phyloP scores from a whole-genome alignment of 2,329 filamentous ascomycete species.

The Colletotrichum gloeosporioides region DNA sequence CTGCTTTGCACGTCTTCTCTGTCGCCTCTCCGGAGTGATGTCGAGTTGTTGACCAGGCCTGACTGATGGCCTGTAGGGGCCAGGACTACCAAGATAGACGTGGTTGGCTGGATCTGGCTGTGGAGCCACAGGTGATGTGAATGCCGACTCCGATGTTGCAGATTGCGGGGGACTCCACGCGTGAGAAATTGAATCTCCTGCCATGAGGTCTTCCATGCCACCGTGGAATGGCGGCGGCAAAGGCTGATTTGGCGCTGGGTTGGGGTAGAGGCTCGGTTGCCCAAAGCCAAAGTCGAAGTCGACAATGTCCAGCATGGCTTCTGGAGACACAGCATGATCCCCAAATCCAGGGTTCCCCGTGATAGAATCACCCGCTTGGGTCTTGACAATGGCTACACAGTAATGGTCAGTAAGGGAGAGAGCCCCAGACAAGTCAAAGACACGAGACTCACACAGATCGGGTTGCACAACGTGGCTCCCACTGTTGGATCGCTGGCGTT shows the following conservation, averaged over 20 bases:
- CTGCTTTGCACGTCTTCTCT: slow-evolving; percentile 26
- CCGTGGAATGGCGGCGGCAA: slow-evolving; percentile 30
- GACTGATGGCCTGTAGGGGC: background rate
- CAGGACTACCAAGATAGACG: slow-evolving; percentile 6
- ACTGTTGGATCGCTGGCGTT: slow-evolving; percentile 39
- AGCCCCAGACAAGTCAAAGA: slow-evolving; percentile 13
- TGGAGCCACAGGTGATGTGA: slow-evolving; percentile 10
- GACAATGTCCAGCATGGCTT: slow-evolving; percentile 32
- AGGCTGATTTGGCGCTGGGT: slow-evolving; percentile 22
- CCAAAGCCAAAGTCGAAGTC: slow-evolving; percentile 42
- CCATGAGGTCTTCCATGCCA: slow-evolving; percentile 15
- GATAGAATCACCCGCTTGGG: background rate
- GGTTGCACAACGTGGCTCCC: slow-evolving; percentile 37
- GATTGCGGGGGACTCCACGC: slow-evolving; percentile 19
- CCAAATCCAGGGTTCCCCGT: slow-evolving; percentile 14
- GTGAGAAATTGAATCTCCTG: slow-evolving; percentile 5
- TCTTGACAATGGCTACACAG: slow-evolving; percentile 18
- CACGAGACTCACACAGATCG: slow-evolving; percentile 39
- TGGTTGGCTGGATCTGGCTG: background rate
- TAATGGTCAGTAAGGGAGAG: slow-evolving; percentile 12
- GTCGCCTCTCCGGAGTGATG: background rate
- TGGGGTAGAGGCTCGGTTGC: slow-evolving; percentile 34
- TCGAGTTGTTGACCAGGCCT: background rate
- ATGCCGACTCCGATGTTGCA: slow-evolving; percentile 7
- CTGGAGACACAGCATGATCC: slow-evolving; percentile 31